phyloP scores from a whole-genome alignment of 108 stramenopile species.

The Cyclostephanos tholiformis region DNA sequence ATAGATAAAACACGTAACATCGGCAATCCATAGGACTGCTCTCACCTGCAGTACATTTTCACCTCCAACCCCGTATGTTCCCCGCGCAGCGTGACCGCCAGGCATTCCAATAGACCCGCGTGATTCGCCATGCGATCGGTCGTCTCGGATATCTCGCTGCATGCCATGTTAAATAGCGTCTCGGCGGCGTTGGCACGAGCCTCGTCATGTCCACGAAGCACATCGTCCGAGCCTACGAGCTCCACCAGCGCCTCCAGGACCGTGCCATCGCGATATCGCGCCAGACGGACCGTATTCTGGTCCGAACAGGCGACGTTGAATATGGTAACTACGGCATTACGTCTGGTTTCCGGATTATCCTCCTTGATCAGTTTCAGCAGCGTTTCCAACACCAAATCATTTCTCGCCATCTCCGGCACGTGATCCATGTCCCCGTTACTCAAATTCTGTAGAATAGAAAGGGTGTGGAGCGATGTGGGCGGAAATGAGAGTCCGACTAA shows the following conservation, averaged over 20 bases:
- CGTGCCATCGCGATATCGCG: slow-evolving; percentile 13
- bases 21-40: neutral
- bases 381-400: slow-evolving; percentile 53
- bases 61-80: slow-evolving; percentile 50
- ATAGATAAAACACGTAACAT: neutral
- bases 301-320: slow-evolving; percentile 64
- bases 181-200: slow-evolving; percentile 60
- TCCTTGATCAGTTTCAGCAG: slow-evolving; percentile 53
- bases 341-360: slow-evolving; percentile 52
- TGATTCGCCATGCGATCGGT: slow-evolving; percentile 60
- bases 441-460: slow-evolving; percentile 28
- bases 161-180: slow-evolving; percentile 61
- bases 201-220: slow-evolving; percentile 41
- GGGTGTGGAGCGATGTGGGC: neutral
- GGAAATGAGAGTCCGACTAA: neutral
- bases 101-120: slow-evolving; percentile 47
- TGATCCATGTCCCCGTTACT: slow-evolving; percentile 57
- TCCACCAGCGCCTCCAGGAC: slow-evolving; percentile 22
- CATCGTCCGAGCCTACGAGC: slow-evolving; percentile 47
- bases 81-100: slow-evolving; percentile 46
- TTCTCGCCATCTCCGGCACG: slow-evolving; percentile 61
- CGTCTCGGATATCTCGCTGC: slow-evolving; percentile 49
- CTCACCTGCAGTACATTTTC: slow-evolving; percentile 52
- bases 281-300: slow-evolving; percentile 51
- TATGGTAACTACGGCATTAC: slow-evolving; percentile 56